Percentiles rank a stretch among this genome's conserved stretches.
phyloP scores from a whole-genome alignment of 345 rosid genomes.

The Populus ilicifolia region DNA sequence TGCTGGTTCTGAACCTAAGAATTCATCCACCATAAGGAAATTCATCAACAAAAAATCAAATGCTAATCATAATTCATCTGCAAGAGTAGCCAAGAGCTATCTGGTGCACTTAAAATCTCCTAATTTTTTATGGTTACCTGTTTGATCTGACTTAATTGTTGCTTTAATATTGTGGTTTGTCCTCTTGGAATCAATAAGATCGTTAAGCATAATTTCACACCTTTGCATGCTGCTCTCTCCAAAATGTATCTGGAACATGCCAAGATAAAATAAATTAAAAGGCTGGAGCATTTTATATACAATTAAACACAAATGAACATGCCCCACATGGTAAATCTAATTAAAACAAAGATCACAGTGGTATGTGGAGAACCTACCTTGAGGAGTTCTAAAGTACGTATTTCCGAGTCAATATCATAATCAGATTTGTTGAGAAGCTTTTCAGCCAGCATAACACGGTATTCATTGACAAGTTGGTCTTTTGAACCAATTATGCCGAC shows the following conservation, averaged over 20 bases:
- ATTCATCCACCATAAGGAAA: constrained; percentile 6
- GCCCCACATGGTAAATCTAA: background rate
- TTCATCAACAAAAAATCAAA: constrained; percentile 1
- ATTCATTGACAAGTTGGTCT: constrained; percentile 91
- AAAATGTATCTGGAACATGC: constrained; percentile 70
- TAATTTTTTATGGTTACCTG: constrained; percentile 36
- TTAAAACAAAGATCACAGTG: background rate
- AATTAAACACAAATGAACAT: background rate
- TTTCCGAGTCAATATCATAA: constrained; percentile 88
- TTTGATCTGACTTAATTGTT: constrained; percentile 47
- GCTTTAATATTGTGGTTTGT: constrained; percentile 78
- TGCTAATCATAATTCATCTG: background rate
- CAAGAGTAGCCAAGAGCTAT: constrained; percentile 11
- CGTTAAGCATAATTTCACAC: constrained; percentile 98
- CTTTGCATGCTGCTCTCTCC: constrained; percentile 96
- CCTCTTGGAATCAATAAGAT: constrained; percentile 94
- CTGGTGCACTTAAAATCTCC: background rate
- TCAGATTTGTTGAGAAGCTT: constrained; percentile 94
- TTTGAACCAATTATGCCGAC: constrained; percentile 93
- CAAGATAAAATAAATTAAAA: constrained; percentile 1
- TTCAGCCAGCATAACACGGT: constrained; percentile 93
- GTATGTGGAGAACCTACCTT: constrained; percentile 46
- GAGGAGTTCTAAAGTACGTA: constrained; percentile 95
- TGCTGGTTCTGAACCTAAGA: constrained; percentile 40
- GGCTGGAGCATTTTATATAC: constrained; percentile 1